A percentile compares a stretch with the other conserved stretches of the same genome.
Conservation (phyloP, 805 yeast species). For the Myxozyma monticola region DNA sequence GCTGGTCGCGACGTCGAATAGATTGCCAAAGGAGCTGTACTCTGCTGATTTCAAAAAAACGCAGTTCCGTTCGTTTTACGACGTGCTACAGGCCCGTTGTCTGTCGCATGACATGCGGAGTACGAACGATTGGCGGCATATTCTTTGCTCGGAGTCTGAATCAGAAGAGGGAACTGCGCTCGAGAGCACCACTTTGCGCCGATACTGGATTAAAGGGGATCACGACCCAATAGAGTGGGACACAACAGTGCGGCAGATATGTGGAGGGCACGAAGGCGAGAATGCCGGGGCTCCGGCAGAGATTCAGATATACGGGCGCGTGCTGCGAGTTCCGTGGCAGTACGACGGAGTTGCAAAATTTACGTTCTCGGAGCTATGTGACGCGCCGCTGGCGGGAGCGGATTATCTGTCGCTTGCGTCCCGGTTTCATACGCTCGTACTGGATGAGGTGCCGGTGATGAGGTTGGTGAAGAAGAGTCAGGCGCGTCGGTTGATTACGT, state of each 20-base stretch:
- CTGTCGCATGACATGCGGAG: slow-evolving; percentile 63
- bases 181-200: neutral
- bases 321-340: slow-evolving; percentile 49
- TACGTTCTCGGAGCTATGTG: slow-evolving; percentile 56
- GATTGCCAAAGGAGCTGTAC: slow-evolving; percentile 68
- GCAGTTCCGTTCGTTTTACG: slow-evolving; percentile 58
- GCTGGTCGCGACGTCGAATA: slow-evolving; percentile 69
- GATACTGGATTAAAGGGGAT: slow-evolving; percentile 12
- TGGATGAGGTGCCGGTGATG: slow-evolving; percentile 63
- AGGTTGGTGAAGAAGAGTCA: slow-evolving; percentile 60
- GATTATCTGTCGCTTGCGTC: slow-evolving; percentile 71
- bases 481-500: slow-evolving; percentile 62
- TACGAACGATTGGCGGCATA: slow-evolving; percentile 54
- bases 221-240: slow-evolving; percentile 19
- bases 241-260: neutral
- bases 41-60: slow-evolving; percentile 62
- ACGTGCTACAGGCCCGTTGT: slow-evolving; percentile 59
- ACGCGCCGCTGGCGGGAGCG: slow-evolving; percentile 59
- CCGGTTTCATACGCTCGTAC: slow-evolving; percentile 53
- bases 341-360: slow-evolving; percentile 48
- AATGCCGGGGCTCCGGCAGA: slow-evolving; percentile 15
- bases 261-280: neutral
- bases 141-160: slow-evolving; percentile 36
- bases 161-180: neutral
- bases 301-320: slow-evolving; percentile 59